A percentile compares a stretch with the other conserved stretches of the same genome.
Conservation (phyloP, 768 basidiomycete species). For the Trametes punicea region DNA sequence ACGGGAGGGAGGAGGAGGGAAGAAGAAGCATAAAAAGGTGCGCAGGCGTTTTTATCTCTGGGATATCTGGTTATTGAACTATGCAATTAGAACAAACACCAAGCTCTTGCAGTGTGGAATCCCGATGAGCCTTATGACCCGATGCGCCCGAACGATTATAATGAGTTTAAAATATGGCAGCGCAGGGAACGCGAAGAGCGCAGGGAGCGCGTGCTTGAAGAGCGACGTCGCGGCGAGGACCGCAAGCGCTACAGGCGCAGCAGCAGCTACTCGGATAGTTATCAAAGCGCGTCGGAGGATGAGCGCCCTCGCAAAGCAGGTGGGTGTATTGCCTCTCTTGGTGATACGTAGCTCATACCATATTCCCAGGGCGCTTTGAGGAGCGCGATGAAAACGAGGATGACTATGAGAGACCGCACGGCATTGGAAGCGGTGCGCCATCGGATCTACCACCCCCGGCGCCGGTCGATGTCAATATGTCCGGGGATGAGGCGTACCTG, state of each 20-base stretch:
- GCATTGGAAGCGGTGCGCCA: constrained; percentile 24
- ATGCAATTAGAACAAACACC: constrained; percentile 56
- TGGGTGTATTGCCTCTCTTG: constrained; percentile 31
- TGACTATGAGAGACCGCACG: constrained; percentile 42
- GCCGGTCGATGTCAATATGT: constrained; percentile 43
- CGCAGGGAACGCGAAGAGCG: constrained; percentile 72
- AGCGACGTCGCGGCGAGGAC: constrained; percentile 47
- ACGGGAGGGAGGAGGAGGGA: constrained; percentile 41
- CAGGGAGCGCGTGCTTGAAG: constrained; percentile 50
- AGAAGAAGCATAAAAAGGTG: constrained; percentile 61
- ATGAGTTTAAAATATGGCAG: constrained; percentile 82
- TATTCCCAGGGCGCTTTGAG: constrained; percentile 38
- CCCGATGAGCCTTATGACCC: constrained; percentile 80
- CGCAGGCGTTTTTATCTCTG: constrained; percentile 6
- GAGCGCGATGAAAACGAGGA: constrained; percentile 50
- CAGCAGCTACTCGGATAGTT: constrained; percentile 65
- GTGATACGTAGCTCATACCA: background rate
- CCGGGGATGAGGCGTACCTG: constrained; percentile 80
- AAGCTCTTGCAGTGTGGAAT: constrained; percentile 62
- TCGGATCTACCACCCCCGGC: constrained; percentile 31
- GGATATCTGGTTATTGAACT: background rate
- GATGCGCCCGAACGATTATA: constrained; percentile 81
- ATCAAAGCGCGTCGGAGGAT: constrained; percentile 58
- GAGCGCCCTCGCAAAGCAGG: constrained; percentile 69
- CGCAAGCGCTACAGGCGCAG: constrained; percentile 42